Conservation (phyloP, 2,329 filamentous ascomycete genomes). For the Stagonosporopsis rhizophila region DNA sequence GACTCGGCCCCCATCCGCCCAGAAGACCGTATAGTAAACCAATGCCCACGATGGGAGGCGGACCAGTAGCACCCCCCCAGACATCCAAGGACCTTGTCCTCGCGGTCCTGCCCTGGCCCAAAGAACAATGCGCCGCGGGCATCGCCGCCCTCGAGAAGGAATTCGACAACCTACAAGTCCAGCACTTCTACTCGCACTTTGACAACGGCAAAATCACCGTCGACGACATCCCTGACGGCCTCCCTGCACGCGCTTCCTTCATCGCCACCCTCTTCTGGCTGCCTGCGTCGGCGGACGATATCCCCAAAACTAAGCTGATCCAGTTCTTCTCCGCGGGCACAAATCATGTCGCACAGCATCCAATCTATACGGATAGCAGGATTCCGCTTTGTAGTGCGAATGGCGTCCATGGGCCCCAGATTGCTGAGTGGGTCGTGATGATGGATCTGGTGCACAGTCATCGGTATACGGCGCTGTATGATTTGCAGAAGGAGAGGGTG, state of each 20-base stretch:
- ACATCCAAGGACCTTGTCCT: constrained; percentile 48
- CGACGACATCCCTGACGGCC: constrained; percentile 51
- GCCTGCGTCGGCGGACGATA: constrained; percentile 47
- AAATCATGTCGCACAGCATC: constrained; percentile 61
- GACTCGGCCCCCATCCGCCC: neutral
- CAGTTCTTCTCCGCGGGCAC: constrained; percentile 66
- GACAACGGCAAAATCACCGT: constrained; percentile 49
- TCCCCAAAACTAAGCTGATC: constrained; percentile 57
- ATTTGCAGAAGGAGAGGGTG: constrained; percentile 63
- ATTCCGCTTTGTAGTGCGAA: constrained; percentile 63
- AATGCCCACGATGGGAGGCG: constrained; percentile 56
- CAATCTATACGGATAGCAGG: constrained; percentile 60
- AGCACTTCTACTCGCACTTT: constrained; percentile 34
- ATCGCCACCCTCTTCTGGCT: constrained; percentile 58
- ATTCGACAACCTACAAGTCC: constrained; percentile 42
- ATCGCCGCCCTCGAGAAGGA: constrained; percentile 38
- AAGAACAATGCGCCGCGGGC: constrained; percentile 28
- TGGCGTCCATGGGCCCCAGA: constrained; percentile 68
- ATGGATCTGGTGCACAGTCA: constrained; percentile 66
- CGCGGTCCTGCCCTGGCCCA: constrained; percentile 51
- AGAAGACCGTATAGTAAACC: neutral
- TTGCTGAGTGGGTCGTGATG: constrained; percentile 71
- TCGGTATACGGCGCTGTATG: constrained; percentile 61
- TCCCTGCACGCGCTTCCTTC: constrained; percentile 51
- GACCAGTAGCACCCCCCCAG: constrained; percentile 36